These are phyloP conservation scores for Solanum pennellii DNA, from an alignment of 257 asterid species.

Conservation along the genomic window DNA sequence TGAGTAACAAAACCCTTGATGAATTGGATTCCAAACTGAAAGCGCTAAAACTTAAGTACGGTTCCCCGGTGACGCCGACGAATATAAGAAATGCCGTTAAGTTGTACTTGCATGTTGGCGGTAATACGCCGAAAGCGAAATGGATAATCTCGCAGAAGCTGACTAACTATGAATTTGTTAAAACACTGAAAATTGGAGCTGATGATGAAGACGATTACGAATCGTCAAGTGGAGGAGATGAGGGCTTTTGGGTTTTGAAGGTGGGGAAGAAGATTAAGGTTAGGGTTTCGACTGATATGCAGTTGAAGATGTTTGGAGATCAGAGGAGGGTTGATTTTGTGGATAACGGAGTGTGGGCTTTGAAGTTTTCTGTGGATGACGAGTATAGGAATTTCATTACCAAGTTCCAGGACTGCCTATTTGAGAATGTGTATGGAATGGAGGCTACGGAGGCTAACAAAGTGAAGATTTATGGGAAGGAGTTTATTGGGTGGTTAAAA, in stretches of 20 bases:
- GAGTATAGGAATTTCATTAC: constrained; percentile 71
- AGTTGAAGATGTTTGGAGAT: constrained; percentile 83
- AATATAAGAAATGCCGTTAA: constrained; percentile 45
- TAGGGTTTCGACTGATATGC: constrained; percentile 77
- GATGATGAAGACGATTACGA: constrained; percentile 19
- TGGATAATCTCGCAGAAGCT: constrained; percentile 76
- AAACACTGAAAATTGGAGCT: constrained; percentile 31
- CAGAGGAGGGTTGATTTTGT: constrained; percentile 96
- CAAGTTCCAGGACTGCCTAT: constrained; percentile 65
- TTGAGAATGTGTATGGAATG: constrained; percentile 84
- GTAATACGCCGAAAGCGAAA: constrained; percentile 86
- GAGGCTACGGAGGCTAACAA: constrained; percentile 70
- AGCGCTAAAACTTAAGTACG: constrained; percentile 65
- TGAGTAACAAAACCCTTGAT: constrained; percentile 38
- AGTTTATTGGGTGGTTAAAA: constrained; percentile 78
- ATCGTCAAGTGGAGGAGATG: constrained; percentile 19
- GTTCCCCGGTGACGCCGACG: constrained; percentile 22
- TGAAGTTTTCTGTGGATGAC: constrained; percentile 56
- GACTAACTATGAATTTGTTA: constrained; percentile 39
- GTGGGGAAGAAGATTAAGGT: constrained; percentile 58
- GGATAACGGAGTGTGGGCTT: constrained; percentile 90
- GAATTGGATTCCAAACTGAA: constrained; percentile 60
- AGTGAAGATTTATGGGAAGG: constrained; percentile 77
- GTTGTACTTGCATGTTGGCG: constrained; percentile 78
- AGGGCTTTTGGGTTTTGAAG: constrained; percentile 75